A percentile compares a stretch with the other conserved stretches of the same genome.
Evolutionary conservation across 2,329 filamentous ascomycete genomes (phyloP).

Genomic region (Aspergillus jensenii): DNA sequence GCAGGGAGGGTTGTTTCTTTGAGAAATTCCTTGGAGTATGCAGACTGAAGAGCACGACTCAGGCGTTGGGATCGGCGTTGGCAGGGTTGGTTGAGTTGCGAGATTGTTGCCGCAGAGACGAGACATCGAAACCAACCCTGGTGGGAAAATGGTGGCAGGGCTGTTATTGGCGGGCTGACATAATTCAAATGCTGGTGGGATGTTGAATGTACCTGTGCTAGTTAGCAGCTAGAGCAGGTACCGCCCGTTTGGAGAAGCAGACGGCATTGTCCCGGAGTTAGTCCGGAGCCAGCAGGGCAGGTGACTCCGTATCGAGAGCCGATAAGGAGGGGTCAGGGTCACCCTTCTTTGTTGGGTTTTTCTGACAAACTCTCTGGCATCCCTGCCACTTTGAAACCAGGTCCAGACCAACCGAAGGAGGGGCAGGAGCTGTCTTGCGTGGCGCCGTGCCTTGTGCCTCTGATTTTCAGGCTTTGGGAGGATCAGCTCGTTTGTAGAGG

Average conservation of each 20-base stretch:
- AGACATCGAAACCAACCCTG: no score
- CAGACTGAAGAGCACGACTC: neutral
- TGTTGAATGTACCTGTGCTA: neutral
- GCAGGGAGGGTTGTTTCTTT: neutral
- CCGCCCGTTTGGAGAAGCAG: neutral
- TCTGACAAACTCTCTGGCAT: neutral
- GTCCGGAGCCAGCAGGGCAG: neutral
- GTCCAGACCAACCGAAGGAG: neutral
- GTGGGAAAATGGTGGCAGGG: no score
- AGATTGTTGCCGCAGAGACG: no score
- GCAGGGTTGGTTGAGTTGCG: no score
- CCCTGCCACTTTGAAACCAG: slow-evolving; percentile 5
- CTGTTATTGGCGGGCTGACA: no score
- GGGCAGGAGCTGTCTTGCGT: neutral
- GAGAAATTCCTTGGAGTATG: neutral
- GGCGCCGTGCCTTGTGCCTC: neutral
- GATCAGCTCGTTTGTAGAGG: neutral
- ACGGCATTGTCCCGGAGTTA: neutral
- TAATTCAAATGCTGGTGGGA: neutral
- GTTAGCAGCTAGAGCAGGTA: slow-evolving; percentile 1
- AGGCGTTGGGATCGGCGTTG: neutral
- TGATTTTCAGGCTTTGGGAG: neutral
- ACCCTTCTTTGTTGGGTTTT: neutral
- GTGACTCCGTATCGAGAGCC: neutral
- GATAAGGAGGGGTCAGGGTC: neutral